Evolutionary conservation across 768 basidiomycete genomes (phyloP).

Genomic region (Agrocybe chaxingu): DNA sequence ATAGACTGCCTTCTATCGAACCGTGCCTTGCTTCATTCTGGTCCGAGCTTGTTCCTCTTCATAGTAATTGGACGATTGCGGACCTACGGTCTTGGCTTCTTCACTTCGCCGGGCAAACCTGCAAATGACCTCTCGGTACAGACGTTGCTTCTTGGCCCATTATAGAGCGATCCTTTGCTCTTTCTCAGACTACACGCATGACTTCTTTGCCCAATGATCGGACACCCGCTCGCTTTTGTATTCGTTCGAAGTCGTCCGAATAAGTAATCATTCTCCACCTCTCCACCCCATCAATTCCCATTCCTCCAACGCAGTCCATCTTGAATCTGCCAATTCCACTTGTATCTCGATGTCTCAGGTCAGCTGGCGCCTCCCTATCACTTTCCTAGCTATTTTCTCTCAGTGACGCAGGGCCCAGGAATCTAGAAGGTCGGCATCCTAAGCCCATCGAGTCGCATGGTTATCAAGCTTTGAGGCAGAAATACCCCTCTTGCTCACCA

Average conservation of each 20-base stretch:
- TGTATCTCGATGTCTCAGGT: conserved; percentile 11
- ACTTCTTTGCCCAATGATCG: too few relatives aligned
- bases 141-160: too few relatives aligned
- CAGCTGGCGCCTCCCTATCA: conserved; percentile 17
- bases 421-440: conserved; percentile 2
- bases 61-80: too few relatives aligned
- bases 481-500: conserved; percentile 3
- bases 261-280: conserved; percentile 8
- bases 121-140: too few relatives aligned
- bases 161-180: background rate
- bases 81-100: too few relatives aligned
- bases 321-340: conserved; percentile 12
- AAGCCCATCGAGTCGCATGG: conserved; percentile 12
- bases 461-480: conserved; percentile 10
- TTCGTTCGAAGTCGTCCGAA: conserved; percentile 6
- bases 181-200: background rate
- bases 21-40: too few relatives aligned
- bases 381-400: conserved; percentile 8
- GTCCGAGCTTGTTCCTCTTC: too few relatives aligned
- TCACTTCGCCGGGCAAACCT: too few relatives aligned
- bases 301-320: background rate
- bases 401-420: conserved; percentile 12
- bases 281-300: conserved; percentile 7
- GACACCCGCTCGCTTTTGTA: background rate
- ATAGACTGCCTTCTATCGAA: too few relatives aligned